Conservation (phyloP, 177 flowering plant species). For the Vitis hybrid region DNA sequence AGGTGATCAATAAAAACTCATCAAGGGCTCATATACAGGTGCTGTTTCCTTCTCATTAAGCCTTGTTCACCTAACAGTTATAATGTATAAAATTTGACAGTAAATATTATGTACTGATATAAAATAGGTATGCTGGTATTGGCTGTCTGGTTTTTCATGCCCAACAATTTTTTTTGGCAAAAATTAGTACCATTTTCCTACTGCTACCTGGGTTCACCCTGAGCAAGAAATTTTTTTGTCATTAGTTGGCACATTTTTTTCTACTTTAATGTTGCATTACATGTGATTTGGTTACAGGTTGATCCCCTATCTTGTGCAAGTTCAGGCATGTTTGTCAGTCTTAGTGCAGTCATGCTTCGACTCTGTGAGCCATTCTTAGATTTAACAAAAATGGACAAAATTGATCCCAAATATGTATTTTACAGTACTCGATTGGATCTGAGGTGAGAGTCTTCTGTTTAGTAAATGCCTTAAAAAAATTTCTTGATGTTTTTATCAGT, state of each 20-base stretch:
- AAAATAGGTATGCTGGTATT: too few species aligned
- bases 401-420: constrained; percentile 82
- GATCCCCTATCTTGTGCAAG: constrained; percentile 93
- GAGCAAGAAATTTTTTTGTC: background rate
- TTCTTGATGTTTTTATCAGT: background rate
- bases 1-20: constrained; percentile 78
- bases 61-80: constrained; percentile 4
- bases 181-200: too few species aligned
- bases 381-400: constrained; percentile 80
- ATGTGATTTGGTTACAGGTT: constrained; percentile 51
- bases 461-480: background rate
- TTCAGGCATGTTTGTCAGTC: constrained; percentile 95
- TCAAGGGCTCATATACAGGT: constrained; percentile 97
- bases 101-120: background rate
- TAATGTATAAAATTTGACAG: background rate
- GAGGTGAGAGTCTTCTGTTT: constrained; percentile 42
- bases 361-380: constrained; percentile 96
- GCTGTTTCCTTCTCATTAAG: constrained; percentile 2
- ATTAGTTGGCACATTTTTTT: background rate
- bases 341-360: constrained; percentile 94
- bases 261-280: constrained; percentile 9
- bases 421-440: constrained; percentile 63
- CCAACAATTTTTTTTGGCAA: too few species aligned
- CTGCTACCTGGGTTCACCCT: too few species aligned
- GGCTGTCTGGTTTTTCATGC: too few species aligned